These are phyloP conservation scores for Neurospora sp. DNA, from an alignment of 495 filamentous ascomycete genomes.

Conservation along the genomic window DNA sequence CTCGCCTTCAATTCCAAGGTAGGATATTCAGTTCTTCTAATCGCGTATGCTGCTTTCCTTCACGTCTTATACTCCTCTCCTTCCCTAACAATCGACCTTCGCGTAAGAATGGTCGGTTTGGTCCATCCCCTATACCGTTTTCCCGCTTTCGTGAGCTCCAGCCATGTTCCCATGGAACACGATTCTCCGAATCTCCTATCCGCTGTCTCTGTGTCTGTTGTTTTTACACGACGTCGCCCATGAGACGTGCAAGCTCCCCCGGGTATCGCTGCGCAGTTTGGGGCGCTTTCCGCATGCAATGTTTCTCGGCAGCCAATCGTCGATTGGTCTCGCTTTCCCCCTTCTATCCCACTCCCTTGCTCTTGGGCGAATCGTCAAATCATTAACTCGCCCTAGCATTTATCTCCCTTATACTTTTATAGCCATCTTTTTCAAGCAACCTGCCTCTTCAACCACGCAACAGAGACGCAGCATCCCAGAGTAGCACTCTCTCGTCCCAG, in stretches of 20 bases:
- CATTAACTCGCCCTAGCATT: not conserved
- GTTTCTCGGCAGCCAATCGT: not conserved
- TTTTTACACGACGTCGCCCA: not conserved
- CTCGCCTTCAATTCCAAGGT: not conserved
- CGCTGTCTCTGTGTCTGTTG: not conserved
- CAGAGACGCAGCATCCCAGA: conserved; percentile 72
- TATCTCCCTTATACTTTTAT: not conserved
- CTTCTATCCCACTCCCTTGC: not conserved
- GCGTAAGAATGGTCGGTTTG: not conserved
- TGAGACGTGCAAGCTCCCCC: not conserved
- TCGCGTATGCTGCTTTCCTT: not conserved
- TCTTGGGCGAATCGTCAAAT: not conserved
- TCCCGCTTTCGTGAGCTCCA: not conserved
- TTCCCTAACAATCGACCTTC: not conserved
- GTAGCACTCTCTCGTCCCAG: conserved; percentile 84
- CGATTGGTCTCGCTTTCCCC: not conserved
- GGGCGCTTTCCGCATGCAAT: not conserved
- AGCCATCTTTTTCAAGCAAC: not conserved
- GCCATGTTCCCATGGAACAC: not conserved
- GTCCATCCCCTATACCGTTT: not conserved
- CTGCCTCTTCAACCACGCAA: conserved; percentile 13
- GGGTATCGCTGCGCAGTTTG: not conserved
- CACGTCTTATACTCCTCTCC: not conserved
- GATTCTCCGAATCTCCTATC: not conserved
- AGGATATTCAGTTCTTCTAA: not conserved